Evolutionary conservation across 257 asterid species (phyloP).

Genomic region (Paulownia fortunei): DNA sequence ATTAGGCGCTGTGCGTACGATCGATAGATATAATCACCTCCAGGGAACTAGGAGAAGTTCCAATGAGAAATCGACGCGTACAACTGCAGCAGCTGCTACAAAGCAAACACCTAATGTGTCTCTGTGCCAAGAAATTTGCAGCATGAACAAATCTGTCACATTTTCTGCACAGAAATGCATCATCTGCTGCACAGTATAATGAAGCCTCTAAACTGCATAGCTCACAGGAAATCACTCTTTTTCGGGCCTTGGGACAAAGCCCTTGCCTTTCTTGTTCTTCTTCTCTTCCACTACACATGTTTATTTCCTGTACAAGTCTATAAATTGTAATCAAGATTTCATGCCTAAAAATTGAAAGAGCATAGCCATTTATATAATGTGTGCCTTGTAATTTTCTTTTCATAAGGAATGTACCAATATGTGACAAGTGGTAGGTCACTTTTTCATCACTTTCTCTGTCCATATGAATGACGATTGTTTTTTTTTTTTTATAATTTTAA

Average conservation of each 20-base stretch:
- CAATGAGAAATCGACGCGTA: constrained; percentile 43
- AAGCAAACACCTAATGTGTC: constrained; percentile 51
- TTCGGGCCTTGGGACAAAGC: neutral
- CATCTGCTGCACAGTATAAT: constrained; percentile 54
- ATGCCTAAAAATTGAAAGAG: neutral
- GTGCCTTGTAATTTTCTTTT: neutral
- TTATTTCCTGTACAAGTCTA: neutral
- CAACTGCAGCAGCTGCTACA: constrained; percentile 41
- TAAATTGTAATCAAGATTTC: neutral
- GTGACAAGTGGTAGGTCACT: neutral
- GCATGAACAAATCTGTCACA: constrained; percentile 53
- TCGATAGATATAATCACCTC: too few species aligned
- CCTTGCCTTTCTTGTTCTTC: constrained; percentile 25
- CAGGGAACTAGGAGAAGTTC: constrained; percentile 30
- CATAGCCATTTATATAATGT: neutral
- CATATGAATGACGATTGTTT: too few species aligned
- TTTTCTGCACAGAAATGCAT: constrained; percentile 56
- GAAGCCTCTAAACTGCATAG: constrained; percentile 47
- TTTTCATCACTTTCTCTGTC: neutral
- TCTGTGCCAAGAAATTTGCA: constrained; percentile 52
- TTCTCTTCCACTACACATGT: constrained; percentile 53
- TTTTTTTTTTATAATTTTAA: too few species aligned
- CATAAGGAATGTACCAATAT: neutral
- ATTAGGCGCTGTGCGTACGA: too few species aligned
- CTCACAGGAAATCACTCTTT: constrained; percentile 35